Conservation (phyloP, 768 basidiomycete genomes). For the Leccinum broughii region DNA sequence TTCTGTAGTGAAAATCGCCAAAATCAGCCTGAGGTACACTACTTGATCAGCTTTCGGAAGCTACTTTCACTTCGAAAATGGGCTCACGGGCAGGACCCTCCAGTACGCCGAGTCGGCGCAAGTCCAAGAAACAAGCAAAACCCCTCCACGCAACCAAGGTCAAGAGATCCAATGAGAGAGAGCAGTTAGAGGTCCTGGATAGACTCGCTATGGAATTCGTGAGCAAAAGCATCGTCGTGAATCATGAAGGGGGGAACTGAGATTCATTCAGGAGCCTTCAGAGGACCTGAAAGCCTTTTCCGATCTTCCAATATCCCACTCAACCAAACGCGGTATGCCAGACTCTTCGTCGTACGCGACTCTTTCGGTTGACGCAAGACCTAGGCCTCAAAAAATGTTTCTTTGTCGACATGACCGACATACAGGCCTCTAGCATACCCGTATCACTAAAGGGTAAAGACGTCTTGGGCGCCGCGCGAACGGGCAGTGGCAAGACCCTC, state of each 20-base stretch:
- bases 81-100: conserved; percentile 22
- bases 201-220: conserved; percentile 52
- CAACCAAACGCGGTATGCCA: conserved; percentile 66
- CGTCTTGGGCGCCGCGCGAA: conserved; percentile 67
- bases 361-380: conserved; percentile 6
- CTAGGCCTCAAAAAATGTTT: conserved; percentile 84
- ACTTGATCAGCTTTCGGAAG: neutral
- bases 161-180: conserved; percentile 48
- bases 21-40: no score
- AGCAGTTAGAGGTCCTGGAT: conserved; percentile 53
- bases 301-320: conserved; percentile 75
- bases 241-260: conserved; percentile 11
- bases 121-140: conserved; percentile 18
- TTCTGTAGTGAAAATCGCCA: no score
- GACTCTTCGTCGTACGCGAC: neutral
- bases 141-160: conserved; percentile 28
- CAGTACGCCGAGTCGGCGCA: conserved; percentile 8
- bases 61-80: conserved; percentile 14
- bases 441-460: conserved; percentile 62
- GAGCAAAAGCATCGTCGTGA: conserved; percentile 21
- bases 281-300: conserved; percentile 55
- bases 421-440: conserved; percentile 62
- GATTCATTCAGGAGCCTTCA: conserved; percentile 46
- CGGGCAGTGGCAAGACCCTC: conserved; percentile 74
- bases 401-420: conserved; percentile 86